These are phyloP conservation scores for Cryptococcus maquisensis DNA, from an alignment of 1,284 basidiomycete genomes.

Conservation along the genomic window DNA sequence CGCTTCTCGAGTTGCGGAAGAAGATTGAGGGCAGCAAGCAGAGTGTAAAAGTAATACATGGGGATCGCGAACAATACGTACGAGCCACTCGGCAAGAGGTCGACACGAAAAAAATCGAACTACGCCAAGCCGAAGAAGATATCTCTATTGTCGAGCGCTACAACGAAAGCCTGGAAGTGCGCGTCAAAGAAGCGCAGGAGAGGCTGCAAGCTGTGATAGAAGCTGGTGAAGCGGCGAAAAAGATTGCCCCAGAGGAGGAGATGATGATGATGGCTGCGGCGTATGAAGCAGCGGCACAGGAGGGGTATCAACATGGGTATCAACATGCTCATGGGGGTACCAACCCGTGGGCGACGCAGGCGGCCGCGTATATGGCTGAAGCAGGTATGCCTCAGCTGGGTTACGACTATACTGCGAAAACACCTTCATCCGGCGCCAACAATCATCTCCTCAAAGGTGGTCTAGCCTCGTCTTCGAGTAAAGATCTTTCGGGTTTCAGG, in stretches of 20 bases:
- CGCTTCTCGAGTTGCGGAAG: constrained; percentile 61
- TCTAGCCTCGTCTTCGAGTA: constrained; percentile 19
- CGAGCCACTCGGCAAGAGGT: constrained; percentile 53
- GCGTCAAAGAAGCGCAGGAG: constrained; percentile 43
- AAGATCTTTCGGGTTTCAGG: constrained; percentile 21
- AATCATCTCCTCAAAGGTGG: constrained; percentile 20
- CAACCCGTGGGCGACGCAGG: constrained; percentile 40
- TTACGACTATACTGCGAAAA: constrained; percentile 42
- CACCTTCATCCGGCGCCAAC: constrained; percentile 26
- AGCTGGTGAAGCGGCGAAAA: constrained; percentile 32
- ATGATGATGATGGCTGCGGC: constrained; percentile 49
- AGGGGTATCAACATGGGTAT: constrained; percentile 33
- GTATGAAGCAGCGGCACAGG: constrained; percentile 43
- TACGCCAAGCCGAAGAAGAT: constrained; percentile 43
- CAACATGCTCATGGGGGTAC: constrained; percentile 14
- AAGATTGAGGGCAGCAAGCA: constrained; percentile 52
- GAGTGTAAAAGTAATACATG: constrained; percentile 41
- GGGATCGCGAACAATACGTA: constrained; percentile 56
- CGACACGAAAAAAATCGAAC: constrained; percentile 55
- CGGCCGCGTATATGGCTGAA: constrained; percentile 46
- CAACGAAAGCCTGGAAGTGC: constrained; percentile 32
- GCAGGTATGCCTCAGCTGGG: constrained; percentile 44
- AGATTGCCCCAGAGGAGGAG: constrained; percentile 43
- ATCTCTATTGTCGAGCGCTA: constrained; percentile 28
- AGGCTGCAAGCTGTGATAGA: constrained; percentile 29